Percentiles rank a stretch among this genome's conserved stretches.
Conservation (phyloP, 2,329 filamentous ascomycete genomes). For the Ascochyta pisi region DNA sequence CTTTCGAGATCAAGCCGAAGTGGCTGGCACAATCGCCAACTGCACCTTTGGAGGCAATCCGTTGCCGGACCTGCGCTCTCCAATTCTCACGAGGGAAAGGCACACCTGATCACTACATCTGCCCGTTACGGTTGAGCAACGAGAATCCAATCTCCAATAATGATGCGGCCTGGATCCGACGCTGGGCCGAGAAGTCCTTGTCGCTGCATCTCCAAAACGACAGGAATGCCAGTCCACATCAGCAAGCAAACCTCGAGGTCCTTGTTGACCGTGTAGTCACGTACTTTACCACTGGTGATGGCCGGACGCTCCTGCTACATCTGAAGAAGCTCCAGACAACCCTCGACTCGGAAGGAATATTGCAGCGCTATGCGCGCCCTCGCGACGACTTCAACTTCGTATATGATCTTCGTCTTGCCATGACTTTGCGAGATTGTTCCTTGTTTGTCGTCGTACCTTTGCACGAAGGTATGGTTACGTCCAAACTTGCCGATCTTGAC, state of each 20-base stretch:
- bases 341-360: constrained; percentile 49
- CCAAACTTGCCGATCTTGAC: constrained; percentile 56
- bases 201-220: not conserved
- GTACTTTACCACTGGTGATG: constrained; percentile 43
- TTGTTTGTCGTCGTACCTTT: constrained; percentile 48
- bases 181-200: constrained; percentile 21
- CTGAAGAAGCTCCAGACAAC: constrained; percentile 47
- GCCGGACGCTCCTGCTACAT: constrained; percentile 45
- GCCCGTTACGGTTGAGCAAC: constrained; percentile 52
- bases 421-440: constrained; percentile 58
- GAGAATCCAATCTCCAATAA: constrained; percentile 19
- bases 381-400: constrained; percentile 20
- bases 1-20: constrained; percentile 57
- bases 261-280: constrained; percentile 20
- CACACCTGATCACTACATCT: constrained; percentile 35
- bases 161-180: constrained; percentile 24
- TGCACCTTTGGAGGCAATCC: constrained; percentile 48
- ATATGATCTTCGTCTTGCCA: constrained; percentile 46
- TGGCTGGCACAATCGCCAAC: constrained; percentile 57
- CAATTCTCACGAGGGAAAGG: constrained; percentile 41
- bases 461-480: constrained; percentile 39
- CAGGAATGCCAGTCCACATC: not conserved
- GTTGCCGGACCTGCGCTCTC: constrained; percentile 57
- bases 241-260: constrained; percentile 2
- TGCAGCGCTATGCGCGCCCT: constrained; percentile 9